phyloP scores from a whole-genome alignment of 129 eudicot species.

The Pittosporum tobira region DNA sequence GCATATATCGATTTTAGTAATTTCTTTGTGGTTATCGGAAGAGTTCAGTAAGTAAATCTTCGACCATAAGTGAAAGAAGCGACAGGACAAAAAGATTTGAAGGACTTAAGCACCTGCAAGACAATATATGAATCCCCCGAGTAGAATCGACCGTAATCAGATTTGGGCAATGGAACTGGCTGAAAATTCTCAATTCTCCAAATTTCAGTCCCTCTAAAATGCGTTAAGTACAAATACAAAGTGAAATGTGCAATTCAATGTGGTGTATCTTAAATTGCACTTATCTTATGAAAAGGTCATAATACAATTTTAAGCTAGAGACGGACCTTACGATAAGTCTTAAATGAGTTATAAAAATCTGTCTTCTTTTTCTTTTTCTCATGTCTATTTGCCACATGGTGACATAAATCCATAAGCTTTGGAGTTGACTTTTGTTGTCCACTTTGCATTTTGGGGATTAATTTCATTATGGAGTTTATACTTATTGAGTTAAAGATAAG shows the following conservation, averaged over 20 bases:
- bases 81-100: not conserved
- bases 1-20: not conserved
- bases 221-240: conserved; percentile 48
- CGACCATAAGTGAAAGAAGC: not conserved
- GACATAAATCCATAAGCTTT: no score
- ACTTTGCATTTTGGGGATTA: no score
- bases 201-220: conserved; percentile 72
- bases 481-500: no score
- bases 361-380: no score
- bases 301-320: no score
- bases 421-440: no score
- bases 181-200: conserved; percentile 91
- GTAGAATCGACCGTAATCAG: conserved; percentile 80
- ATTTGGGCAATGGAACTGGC: conserved; percentile 83
- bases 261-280: no score
- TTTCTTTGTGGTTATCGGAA: not conserved
- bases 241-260: conserved; percentile 7
- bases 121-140: conserved; percentile 88
- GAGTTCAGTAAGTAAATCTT: not conserved
- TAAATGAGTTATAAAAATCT: no score
- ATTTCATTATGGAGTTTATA: no score
- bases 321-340: no score
- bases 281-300: no score
- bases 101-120: conserved; percentile 55
- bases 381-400: no score